phyloP scores from a whole-genome alignment of 1,284 basidiomycete genomes.

The Ustilago crameri region DNA sequence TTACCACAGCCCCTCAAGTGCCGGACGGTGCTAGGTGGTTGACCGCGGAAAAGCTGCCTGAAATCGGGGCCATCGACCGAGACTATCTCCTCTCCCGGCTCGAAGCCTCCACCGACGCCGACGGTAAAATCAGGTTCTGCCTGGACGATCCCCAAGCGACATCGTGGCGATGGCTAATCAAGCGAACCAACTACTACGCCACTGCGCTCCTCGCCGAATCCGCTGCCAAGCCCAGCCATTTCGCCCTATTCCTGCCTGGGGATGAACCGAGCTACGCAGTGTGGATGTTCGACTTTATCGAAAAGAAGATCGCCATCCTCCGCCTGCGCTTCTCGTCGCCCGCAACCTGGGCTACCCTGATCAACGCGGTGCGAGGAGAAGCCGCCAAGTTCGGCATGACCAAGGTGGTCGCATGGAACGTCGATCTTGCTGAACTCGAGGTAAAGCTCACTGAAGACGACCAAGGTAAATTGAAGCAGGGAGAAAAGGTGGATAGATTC shows the following conservation, averaged over 20 bases:
- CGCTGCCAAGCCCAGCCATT: conserved; percentile 17
- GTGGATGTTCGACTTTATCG: conserved; percentile 43
- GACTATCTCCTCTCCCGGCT: conserved; percentile 27
- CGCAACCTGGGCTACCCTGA: conserved; percentile 8
- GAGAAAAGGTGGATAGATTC: conserved; percentile 8
- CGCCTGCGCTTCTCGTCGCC: conserved; percentile 18
- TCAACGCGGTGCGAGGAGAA: conserved; percentile 14
- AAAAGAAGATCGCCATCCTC: conserved; percentile 30
- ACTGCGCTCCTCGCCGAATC: conserved; percentile 20
- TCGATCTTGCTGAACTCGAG: conserved; percentile 20
- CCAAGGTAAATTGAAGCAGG: conserved; percentile 7
- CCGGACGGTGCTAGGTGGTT: conserved; percentile 24
- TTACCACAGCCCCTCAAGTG: background rate
- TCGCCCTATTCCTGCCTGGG: conserved; percentile 20
- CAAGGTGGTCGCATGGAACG: conserved; percentile 45
- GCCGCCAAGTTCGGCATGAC: conserved; percentile 25
- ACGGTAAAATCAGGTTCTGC: conserved; percentile 22
- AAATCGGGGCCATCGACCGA: conserved; percentile 27
- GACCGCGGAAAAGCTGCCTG: conserved; percentile 14
- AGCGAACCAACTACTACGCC: conserved; percentile 40
- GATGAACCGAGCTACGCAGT: conserved; percentile 18
- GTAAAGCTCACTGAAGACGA: conserved; percentile 22
- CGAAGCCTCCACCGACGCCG: background rate
- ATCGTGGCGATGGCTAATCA: conserved; percentile 45
- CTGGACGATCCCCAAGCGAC: conserved; percentile 44